Base-by-base conservation (phyloP, 2,329 filamentous ascomycete species). In the Pezicula carpinea region DNA sequence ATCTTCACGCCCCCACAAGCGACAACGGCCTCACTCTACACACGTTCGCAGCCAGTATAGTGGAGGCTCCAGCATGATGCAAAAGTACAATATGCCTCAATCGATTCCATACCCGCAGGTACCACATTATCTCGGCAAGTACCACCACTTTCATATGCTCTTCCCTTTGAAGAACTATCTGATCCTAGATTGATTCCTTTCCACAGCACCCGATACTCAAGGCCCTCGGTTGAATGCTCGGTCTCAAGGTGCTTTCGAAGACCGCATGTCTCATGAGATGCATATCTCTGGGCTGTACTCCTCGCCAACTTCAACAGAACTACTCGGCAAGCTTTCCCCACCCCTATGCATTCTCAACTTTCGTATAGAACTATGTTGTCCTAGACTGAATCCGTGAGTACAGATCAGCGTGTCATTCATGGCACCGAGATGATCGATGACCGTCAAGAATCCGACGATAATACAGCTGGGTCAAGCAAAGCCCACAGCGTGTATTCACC, bases 241-340 rank as follows among this genome's bases (percentile, higher is more conserved):
- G 15, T 17, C 17, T 15, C 17, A 43, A 18, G 26, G 15, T 8
- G 23, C 29, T 18, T 43, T 36, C 17, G 26, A 40, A 35, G 57
- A 65, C 49, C 57, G 66, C 51, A 63, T 62, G 48, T 59, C 68
- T 41, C 32, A 32, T 32, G 58, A 68, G 43, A n/a, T n/a, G 64
- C 71, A 32, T 63, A n/a, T 74, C 39, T 93, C 85, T 68, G 95
- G 95, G 63, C 81, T 87, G 39, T 85, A 87, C 46, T 84, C 87
- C 18, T 96, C 95, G 69, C 88, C 92, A 63, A 92, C 86, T 64
- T 90, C 95, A 66, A 89, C 93, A 67, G 87, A 92, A 66, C 88
- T 95, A 73, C 80, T 96, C 66, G 91, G 91, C 87, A 88, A 86
- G 89, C 74, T 75, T 62, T 66, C 75, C 73, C 71, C 60, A 66